phyloP scores from a whole-genome alignment of 1,284 basidiomycete genomes.

The Pseudozyma pruni region DNA sequence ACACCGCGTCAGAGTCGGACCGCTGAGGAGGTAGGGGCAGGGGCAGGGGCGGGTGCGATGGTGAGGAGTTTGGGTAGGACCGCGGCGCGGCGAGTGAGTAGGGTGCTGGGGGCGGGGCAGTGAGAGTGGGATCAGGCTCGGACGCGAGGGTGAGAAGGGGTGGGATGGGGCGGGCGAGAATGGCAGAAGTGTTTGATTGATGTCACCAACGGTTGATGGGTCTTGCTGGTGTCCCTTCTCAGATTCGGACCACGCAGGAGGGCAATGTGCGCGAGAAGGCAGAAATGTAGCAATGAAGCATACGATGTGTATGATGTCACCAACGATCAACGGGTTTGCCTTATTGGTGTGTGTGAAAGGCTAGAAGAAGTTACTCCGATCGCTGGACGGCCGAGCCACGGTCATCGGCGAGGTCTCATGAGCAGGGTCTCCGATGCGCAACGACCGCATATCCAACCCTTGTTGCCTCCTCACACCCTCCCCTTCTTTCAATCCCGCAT shows the following conservation, averaged over 20 bases:
- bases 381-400: constrained; percentile 13
- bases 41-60: neutral
- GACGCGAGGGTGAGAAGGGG: too few relatives aligned
- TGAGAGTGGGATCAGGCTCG: too few relatives aligned
- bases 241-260: too few relatives aligned
- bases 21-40: neutral
- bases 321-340: neutral
- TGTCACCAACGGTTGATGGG: too few relatives aligned
- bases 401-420: neutral
- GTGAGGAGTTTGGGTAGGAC: constrained; percentile 29
- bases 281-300: too few relatives aligned
- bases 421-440: neutral
- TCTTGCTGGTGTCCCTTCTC: too few relatives aligned
- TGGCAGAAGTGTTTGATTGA: too few relatives aligned
- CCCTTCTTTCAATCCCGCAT: too few relatives aligned
- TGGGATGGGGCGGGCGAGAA: too few relatives aligned
- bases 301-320: neutral
- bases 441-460: neutral
- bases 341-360: neutral
- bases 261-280: too few relatives aligned
- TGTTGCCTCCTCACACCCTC: too few relatives aligned
- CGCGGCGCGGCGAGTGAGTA: constrained; percentile 29
- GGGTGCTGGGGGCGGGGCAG: constrained; percentile 19
- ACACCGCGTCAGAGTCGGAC: constrained; percentile 16
- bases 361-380: constrained; percentile 26